Base-by-base conservation (phyloP, 768 basidiomycete species). In the Lactarius hatsudake region DNA sequence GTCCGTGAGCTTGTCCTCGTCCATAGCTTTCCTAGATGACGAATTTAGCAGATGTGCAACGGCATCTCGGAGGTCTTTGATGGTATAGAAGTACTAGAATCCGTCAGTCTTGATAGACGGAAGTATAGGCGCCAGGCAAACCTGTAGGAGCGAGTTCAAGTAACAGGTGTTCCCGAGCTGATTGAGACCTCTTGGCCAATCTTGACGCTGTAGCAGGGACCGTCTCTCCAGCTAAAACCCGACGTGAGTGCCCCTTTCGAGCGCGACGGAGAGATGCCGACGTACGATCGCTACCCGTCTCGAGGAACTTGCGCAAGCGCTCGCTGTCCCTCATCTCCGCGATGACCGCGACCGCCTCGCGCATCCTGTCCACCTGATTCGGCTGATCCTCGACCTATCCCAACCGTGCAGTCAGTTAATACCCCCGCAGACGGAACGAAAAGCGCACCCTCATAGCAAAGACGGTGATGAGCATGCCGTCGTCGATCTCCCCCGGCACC, bases 81-180 rank as follows among this genome's bases (percentile, higher is more conserved):
- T 94, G n/a, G 94, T 96, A 75, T 94, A 96, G 75, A 97, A 96
- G 75, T 96, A 97, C 90, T 96, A 74, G 23, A 38, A 30, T 12
- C 12, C 60, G 59, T 64, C 45, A 3, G 42, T 20, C 38, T 54
- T 58, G 51, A 34, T 32, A 45, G 36, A 42, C 67, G 9, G 63
- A 30, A 30, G 28, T 55, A 20, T 51, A 30, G 17, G 34, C 15
- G 43, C 65, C 53, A 13, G 26, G 69, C 74, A 36, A 72, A 86
- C 90, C 80, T 88, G 91, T 20, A 91, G 79, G 63, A 91, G 79
- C 43, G 90, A 94, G 73, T 93, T 94, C 57, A 92, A 79, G 73
- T 93, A 94, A 73, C 93, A 94, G 0, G 93, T 94, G 72, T 94
- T 94, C 59, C 93, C 92, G 26, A 93, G 82, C 73, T 96, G 94